Evolutionary conservation across 352 stramenopile genomes (phyloP).

Genomic region (Globisporangium ultimum): DNA sequence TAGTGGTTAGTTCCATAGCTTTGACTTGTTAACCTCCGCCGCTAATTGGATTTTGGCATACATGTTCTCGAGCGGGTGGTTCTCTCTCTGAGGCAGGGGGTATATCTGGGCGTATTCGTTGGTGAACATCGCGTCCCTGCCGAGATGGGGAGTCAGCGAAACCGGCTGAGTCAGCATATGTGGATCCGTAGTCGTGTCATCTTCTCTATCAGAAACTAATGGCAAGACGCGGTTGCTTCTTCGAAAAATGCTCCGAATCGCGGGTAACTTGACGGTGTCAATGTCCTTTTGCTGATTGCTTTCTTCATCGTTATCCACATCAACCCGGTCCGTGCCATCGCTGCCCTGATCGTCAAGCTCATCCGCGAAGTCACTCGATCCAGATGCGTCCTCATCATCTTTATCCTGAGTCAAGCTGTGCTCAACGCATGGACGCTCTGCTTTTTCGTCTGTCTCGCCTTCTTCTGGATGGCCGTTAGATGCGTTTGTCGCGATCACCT

Average conservation of each 20-base stretch:
- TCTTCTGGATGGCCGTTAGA: background rate
- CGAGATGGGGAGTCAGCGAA: background rate
- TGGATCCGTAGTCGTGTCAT: background rate
- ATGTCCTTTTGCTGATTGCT: background rate
- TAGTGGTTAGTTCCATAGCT: conserved; percentile 37
- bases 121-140: background rate
- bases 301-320: conserved; percentile 6
- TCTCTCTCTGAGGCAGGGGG: background rate
- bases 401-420: conserved; percentile 3
- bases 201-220: background rate
- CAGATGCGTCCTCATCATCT: conserved; percentile 1
- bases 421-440: background rate
- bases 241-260: conserved; percentile 9
- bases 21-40: conserved; percentile 38
- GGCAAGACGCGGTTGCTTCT: conserved; percentile 7
- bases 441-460: no score
- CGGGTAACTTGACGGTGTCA: conserved; percentile 6
- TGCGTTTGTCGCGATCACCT: conserved; percentile 4
- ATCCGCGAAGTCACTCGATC: conserved; percentile 3
- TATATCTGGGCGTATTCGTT: conserved; percentile 12
- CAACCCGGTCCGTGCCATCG: conserved; percentile 5
- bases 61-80: background rate
- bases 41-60: conserved; percentile 22
- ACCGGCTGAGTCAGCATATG: background rate
- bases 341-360: conserved; percentile 1